phyloP scores from a whole-genome alignment of 305 asterid species.

The Fraxinus sp. region DNA sequence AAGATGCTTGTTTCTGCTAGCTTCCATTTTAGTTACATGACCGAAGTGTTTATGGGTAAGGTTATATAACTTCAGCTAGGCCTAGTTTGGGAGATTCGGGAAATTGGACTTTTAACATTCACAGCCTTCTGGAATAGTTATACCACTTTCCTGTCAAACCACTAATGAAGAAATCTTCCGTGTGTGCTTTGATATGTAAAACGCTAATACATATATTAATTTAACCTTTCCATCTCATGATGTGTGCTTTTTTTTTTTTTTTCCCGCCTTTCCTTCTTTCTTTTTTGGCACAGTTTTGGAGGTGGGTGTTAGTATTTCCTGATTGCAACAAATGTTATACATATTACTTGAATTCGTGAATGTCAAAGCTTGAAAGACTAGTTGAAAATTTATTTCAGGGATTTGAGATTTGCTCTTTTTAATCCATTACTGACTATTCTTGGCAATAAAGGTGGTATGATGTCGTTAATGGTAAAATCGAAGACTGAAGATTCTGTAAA shows the following conservation, averaged over 20 bases:
- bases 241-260: not conserved
- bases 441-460: conserved; percentile 80
- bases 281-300: not conserved
- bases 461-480: conserved; percentile 76
- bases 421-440: conserved; percentile 10
- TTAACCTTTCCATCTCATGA: not conserved
- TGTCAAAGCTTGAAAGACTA: not conserved
- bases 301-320: not conserved
- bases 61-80: not conserved
- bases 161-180: not conserved
- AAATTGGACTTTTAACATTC: not conserved
- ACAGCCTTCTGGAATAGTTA: not conserved
- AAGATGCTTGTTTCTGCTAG: not conserved
- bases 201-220: not conserved
- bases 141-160: not conserved
- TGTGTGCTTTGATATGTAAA: not conserved
- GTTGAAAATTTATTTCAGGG: not conserved
- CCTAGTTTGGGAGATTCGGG: not conserved
- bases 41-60: not conserved
- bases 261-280: not conserved
- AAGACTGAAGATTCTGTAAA: conserved; percentile 78
- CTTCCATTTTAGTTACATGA: not conserved
- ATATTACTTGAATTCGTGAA: not conserved
- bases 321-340: not conserved
- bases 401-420: not conserved